A percentile compares a stretch with the other conserved stretches of the same genome.
Conservation (phyloP, 192 early-diverging fungal species). For the Chytriomyces sp. region DNA sequence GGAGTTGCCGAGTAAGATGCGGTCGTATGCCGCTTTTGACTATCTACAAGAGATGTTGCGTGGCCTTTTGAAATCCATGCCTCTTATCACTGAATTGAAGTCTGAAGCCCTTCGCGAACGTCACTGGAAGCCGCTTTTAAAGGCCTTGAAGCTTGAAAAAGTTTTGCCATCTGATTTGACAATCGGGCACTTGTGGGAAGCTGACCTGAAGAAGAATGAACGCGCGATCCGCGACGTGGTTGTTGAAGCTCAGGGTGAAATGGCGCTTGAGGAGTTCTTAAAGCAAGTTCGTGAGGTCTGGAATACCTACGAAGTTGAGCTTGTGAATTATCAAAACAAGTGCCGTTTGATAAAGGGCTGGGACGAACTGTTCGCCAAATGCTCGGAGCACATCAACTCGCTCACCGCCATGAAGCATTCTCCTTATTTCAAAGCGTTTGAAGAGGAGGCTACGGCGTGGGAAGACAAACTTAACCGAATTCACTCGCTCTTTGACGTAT, state of each 20-base stretch:
- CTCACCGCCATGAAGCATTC: slow-evolving; percentile 96
- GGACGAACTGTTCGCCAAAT: slow-evolving; percentile 98
- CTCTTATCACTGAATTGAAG: slow-evolving; percentile 83
- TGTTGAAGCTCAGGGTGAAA: slow-evolving; percentile 95
- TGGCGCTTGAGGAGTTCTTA: slow-evolving; percentile 99
- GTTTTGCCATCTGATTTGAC: slow-evolving; percentile 81
- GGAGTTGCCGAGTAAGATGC: slow-evolving; percentile 94
- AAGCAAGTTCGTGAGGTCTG: slow-evolving; percentile 89
- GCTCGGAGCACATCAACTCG: slow-evolving; percentile 92
- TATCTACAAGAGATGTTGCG: slow-evolving; percentile 87
- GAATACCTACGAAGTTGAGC: slow-evolving; percentile 88
- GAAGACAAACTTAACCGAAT: slow-evolving; percentile 97
- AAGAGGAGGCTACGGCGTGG: slow-evolving; percentile 93
- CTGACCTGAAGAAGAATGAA: slow-evolving; percentile 88
- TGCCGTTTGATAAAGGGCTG: slow-evolving; percentile 95
- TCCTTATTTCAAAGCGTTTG: slow-evolving; percentile 97
- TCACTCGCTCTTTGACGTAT: slow-evolving; percentile 96
- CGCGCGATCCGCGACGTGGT: slow-evolving; percentile 84
- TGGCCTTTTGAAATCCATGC: slow-evolving; percentile 77
- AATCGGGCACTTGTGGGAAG: slow-evolving; percentile 93
- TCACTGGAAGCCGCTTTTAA: slow-evolving; percentile 96
- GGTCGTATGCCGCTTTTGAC: slow-evolving; percentile 96
- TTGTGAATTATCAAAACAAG: slow-evolving; percentile 97
- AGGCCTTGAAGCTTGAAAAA: slow-evolving; percentile 75
- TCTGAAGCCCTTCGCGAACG: slow-evolving; percentile 95